Base-by-base conservation (phyloP, 176 grass and related monocot species). In the Secale cereale region DNA sequence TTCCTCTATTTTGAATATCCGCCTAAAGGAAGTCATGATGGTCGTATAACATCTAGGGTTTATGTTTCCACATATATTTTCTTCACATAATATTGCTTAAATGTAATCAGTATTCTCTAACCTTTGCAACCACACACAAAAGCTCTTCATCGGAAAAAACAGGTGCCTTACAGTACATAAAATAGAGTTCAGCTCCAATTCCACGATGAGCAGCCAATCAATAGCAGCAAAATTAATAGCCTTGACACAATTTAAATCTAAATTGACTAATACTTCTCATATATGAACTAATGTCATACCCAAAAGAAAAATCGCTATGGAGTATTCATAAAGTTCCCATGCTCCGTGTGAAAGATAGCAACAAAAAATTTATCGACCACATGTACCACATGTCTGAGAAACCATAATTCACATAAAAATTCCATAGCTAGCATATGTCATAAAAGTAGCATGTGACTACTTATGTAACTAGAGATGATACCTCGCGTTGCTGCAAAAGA, bases 131-230 rank as follows among this genome's bases (percentile, higher is more conserved):
- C 30, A 89, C 90, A 87, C 82, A 94, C 61, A 94, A 65, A 82
- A 97, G 90, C 50, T 97, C 92, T 80, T 97, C 95, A 79, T 97
- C 92, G 35, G 92, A 94, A 70, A 94, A 87, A 77, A 97, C 85
- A 79, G 88, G 80, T 50, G 37, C 8, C 37, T 39, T 39, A 39
- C 37, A 39, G 8, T 39, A 39, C 37, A 39, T 39, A 39, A 2
- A 39, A 31, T 31, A 31, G 2, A 31, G 1, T 31, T 3, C 30
- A 31, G 30, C 30, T 31, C 30, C 2, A 31, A 31, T 31, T 31
- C 3, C 1, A 31, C 30, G 3, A 31, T 31, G 30, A 2, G 30
- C 30, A 31, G 30, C 30, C 30, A 31, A 31, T 31, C 30, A 31
- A 3, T 3, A 31, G 30, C 2, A 31, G 30, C 30, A 31, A 31